Conservation (phyloP, 306 rosid species). For the Dalbergia cultrata region DNA sequence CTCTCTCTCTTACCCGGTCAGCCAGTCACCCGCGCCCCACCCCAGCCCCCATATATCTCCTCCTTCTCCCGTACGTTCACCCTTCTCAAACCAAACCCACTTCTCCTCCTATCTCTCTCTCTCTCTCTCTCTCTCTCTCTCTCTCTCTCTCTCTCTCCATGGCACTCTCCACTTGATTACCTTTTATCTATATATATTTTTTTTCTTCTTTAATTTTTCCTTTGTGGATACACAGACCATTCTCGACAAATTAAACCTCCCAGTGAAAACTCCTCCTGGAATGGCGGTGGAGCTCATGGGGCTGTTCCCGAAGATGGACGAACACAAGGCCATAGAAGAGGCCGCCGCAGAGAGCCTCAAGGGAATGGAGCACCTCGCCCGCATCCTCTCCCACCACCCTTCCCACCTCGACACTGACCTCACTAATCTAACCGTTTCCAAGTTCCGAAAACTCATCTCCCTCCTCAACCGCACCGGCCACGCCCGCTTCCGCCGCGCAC, state of each 20-base stretch:
- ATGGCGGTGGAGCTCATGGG: slow-evolving; percentile 82
- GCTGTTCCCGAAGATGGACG: slow-evolving; percentile 66
- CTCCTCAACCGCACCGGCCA: slow-evolving; percentile 83
- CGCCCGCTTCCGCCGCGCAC: slow-evolving; percentile 95
- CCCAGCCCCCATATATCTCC: slow-evolving; percentile 55
- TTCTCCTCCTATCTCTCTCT: background rate
- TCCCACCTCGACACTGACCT: slow-evolving; percentile 61
- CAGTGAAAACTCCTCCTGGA: background rate
- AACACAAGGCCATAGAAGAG: slow-evolving; percentile 80
- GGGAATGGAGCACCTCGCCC: slow-evolving; percentile 79
- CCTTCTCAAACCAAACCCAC: background rate
- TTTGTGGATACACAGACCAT: background rate
- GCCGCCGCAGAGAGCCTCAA: slow-evolving; percentile 81
- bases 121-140: background rate
- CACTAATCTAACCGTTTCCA: slow-evolving; percentile 73
- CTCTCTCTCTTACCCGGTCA: slow-evolving; percentile 52
- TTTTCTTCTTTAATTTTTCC: no score
- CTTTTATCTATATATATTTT: no score
- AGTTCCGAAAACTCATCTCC: slow-evolving; percentile 75
- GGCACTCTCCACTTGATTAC: background rate
- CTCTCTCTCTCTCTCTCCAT: background rate
- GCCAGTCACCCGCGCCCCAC: slow-evolving; percentile 47
- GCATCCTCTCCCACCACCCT: slow-evolving; percentile 66
- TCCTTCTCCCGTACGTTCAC: background rate
- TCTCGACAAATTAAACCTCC: background rate